Conservation (phyloP, 1,284 basidiomycete species). For the Trametes polyzona region DNA sequence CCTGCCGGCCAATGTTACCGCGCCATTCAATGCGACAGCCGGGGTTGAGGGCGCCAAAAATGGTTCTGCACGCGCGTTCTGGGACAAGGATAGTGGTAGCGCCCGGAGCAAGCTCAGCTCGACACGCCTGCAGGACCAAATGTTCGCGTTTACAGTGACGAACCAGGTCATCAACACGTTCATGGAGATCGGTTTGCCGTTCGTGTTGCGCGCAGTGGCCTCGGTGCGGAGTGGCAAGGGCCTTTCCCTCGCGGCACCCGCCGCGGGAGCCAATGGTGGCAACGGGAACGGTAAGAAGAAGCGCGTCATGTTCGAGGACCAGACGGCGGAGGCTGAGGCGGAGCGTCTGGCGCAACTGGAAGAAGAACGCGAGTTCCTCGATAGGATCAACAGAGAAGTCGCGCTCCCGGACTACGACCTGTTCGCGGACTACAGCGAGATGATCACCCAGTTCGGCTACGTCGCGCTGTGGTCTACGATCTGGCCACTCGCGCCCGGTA, state of each 20-base stretch:
- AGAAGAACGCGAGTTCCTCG: constrained; percentile 76
- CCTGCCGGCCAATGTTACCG: constrained; percentile 24
- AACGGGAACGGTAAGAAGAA: constrained; percentile 52
- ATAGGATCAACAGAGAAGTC: constrained; percentile 78
- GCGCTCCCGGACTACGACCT: constrained; percentile 81
- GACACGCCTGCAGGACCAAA: constrained; percentile 83
- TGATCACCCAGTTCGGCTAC: constrained; percentile 96
- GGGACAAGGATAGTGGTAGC: constrained; percentile 54
- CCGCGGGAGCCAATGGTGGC: constrained; percentile 25
- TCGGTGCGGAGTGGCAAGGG: constrained; percentile 51
- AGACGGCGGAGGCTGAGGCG: constrained; percentile 39
- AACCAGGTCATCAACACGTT: constrained; percentile 88
- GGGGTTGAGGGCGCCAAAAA: constrained; percentile 2
- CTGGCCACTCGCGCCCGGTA: constrained; percentile 91
- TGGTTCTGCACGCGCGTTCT: constrained; percentile 38
- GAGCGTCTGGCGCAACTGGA: constrained; percentile 48
- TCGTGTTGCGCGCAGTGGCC: constrained; percentile 65
- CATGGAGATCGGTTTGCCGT: constrained; percentile 86
- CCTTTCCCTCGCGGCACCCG: constrained; percentile 28
- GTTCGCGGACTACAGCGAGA: constrained; percentile 91
- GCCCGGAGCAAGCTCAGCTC: constrained; percentile 64
- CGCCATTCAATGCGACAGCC: constrained; percentile 19
- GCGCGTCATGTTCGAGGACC: constrained; percentile 74
- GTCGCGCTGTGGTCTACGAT: constrained; percentile 91
- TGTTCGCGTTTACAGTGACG: constrained; percentile 95